A percentile compares a stretch with the other conserved stretches of the same genome.
Evolutionary conservation across 768 basidiomycete genomes (phyloP).

Genomic region (Boletales sp.): DNA sequence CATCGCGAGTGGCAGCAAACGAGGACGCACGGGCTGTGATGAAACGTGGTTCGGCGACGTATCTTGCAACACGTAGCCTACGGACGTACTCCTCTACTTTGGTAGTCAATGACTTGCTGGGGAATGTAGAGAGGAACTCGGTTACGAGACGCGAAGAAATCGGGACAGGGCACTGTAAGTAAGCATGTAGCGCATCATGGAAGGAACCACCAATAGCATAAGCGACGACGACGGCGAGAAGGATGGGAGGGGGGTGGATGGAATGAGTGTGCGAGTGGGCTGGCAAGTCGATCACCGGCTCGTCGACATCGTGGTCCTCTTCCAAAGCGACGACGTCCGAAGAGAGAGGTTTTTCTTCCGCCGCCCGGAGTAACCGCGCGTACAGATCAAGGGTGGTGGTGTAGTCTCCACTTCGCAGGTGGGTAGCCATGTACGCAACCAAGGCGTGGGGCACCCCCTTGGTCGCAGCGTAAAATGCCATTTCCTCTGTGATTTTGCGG

Average conservation of each 20-base stretch:
- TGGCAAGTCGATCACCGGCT: conserved; percentile 22
- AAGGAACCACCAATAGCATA: conserved; percentile 60
- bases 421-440: conserved; percentile 44
- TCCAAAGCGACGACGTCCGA: conserved; percentile 10
- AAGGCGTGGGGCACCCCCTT: conserved; percentile 46
- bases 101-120: conserved; percentile 32
- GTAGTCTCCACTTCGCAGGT: conserved; percentile 41
- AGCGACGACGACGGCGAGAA: conserved; percentile 58
- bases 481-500: conserved; percentile 36
- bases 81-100: conserved; percentile 45
- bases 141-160: conserved; percentile 34
- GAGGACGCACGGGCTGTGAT: conserved; percentile 50
- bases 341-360: conserved; percentile 16
- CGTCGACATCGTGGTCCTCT: conserved; percentile 22
- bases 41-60: conserved; percentile 47
- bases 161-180: conserved; percentile 36
- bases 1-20: conserved; percentile 36
- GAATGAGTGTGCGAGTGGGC: conserved; percentile 11
- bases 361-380: conserved; percentile 30
- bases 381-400: conserved; percentile 45
- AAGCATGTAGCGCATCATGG: conserved; percentile 46
- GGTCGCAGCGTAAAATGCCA: conserved; percentile 49
- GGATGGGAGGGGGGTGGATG: conserved; percentile 30
- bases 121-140: conserved; percentile 39
- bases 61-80: conserved; percentile 48